phyloP scores from a whole-genome alignment of 2,329 filamentous ascomycete genomes.

The Stylonectria norvegica region DNA sequence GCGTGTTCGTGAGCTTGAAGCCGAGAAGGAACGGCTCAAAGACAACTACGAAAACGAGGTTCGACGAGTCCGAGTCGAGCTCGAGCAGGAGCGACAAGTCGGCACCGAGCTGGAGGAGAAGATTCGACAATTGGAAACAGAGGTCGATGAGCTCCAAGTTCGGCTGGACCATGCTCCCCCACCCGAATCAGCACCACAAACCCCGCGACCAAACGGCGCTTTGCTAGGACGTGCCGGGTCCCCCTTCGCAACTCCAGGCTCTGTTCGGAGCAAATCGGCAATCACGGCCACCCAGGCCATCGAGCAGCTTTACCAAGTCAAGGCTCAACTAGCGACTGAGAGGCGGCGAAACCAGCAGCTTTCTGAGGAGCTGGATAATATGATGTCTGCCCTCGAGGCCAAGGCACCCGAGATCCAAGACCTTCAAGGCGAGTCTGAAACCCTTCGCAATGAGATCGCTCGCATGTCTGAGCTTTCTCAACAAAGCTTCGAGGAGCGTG shows the following conservation, averaged over 20 bases:
- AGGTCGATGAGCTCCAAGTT: conserved; percentile 52
- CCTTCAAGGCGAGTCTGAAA: conserved; percentile 73
- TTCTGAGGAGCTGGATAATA: conserved; percentile 74
- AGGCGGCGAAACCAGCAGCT: conserved; percentile 72
- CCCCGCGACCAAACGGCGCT: conserved; percentile 58
- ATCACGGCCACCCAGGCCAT: conserved; percentile 61
- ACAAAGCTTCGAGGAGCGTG: conserved; percentile 75
- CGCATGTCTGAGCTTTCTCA: conserved; percentile 85
- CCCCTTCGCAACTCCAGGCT: conserved; percentile 60
- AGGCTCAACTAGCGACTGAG: conserved; percentile 70
- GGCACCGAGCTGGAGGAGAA: conserved; percentile 46
- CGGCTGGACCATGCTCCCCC: conserved; percentile 42
- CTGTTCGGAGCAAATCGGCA: conserved; percentile 52
- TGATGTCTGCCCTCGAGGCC: conserved; percentile 79
- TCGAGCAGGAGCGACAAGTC: conserved; percentile 52
- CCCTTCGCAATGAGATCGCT: conserved; percentile 74
- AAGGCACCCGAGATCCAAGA: conserved; percentile 88
- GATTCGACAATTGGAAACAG: conserved; percentile 48
- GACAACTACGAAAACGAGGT: conserved; percentile 63
- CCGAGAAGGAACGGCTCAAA: conserved; percentile 55
- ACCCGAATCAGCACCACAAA: conserved; percentile 53
- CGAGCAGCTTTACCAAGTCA: conserved; percentile 63
- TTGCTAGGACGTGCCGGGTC: conserved; percentile 52
- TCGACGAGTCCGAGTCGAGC: conserved; percentile 52
- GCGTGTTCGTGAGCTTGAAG: conserved; percentile 67